These are phyloP conservation scores for Saccharomycopsis oosterbeekiorum DNA, from an alignment of 805 yeast species.

Conservation along the genomic window DNA sequence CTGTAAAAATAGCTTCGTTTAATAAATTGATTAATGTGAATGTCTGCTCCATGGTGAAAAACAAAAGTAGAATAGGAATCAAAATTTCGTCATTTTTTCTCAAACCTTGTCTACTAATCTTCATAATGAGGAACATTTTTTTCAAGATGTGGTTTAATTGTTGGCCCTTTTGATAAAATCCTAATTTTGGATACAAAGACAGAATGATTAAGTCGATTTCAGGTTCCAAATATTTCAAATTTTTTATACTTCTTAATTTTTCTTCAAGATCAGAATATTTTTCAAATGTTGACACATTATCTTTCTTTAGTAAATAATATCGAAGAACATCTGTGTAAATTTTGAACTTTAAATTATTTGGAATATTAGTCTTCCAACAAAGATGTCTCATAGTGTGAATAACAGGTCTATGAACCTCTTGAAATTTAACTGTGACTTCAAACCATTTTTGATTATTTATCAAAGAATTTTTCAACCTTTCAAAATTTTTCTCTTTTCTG, in stretches of 20 bases:
- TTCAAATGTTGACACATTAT: conserved; percentile 7
- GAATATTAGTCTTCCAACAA: conserved; percentile 18
- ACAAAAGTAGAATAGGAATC: conserved; percentile 13
- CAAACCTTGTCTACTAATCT: conserved; percentile 12
- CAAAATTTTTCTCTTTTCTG: conserved; percentile 13
- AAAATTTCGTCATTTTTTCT: conserved; percentile 17
- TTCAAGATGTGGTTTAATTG: conserved; percentile 8
- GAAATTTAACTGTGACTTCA: conserved; percentile 16
- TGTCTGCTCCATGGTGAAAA: conserved; percentile 10
- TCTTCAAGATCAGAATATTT: background rate
- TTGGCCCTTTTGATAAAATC: conserved; percentile 14
- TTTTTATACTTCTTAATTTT: conserved; percentile 8
- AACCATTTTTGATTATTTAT: conserved; percentile 19
- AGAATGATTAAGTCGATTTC: conserved; percentile 16
- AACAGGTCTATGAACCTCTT: conserved; percentile 17
- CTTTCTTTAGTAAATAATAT: conserved; percentile 9
- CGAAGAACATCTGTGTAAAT: conserved; percentile 14
- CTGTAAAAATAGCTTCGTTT: conserved; percentile 13
- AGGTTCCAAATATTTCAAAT: conserved; percentile 13
- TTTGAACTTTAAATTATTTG: conserved; percentile 12
- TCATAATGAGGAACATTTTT: conserved; percentile 9
- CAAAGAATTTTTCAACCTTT: conserved; percentile 9
- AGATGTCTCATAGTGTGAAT: conserved; percentile 14
- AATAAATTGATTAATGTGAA: conserved; percentile 9
- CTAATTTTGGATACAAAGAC: conserved; percentile 13